phyloP scores from a whole-genome alignment of 805 yeast genomes.

The Peterozyma toletana region DNA sequence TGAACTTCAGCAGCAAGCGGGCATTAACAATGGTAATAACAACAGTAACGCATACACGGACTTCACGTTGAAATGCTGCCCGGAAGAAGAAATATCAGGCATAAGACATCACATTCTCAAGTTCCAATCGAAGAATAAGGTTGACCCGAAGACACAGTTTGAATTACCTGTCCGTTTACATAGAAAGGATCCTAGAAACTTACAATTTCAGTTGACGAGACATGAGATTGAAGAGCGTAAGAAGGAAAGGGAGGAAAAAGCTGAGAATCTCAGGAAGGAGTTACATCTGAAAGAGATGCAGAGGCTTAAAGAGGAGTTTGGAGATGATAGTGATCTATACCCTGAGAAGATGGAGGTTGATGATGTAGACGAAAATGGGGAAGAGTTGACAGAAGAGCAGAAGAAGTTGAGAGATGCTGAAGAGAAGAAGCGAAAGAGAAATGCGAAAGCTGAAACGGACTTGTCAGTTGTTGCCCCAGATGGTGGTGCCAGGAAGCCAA shows the following conservation, averaged over 20 bases:
- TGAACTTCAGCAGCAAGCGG: no score
- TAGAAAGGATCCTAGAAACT: slow-evolving; percentile 86
- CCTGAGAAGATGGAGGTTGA: slow-evolving; percentile 16
- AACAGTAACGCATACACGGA: slow-evolving; percentile 18
- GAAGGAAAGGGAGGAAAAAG: slow-evolving; percentile 35
- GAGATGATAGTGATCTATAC: slow-evolving; percentile 11
- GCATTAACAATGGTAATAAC: no score
- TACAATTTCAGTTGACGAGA: slow-evolving; percentile 79
- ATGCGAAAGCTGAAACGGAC: slow-evolving; percentile 27
- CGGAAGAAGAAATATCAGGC: slow-evolving; percentile 63
- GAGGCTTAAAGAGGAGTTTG: slow-evolving; percentile 5
- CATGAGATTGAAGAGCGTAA: slow-evolving; percentile 66
- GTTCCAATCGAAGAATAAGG: slow-evolving; percentile 65
- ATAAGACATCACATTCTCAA: slow-evolving; percentile 74
- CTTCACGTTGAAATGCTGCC: slow-evolving; percentile 65
- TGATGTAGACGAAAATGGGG: slow-evolving; percentile 16
- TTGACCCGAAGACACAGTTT: slow-evolving; percentile 68
- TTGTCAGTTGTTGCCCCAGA: slow-evolving; percentile 83
- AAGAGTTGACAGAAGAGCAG: slow-evolving; percentile 15
- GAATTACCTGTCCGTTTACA: slow-evolving; percentile 81
- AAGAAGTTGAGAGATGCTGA: slow-evolving; percentile 11
- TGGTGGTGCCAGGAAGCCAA: slow-evolving; percentile 74
- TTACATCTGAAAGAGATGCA: slow-evolving; percentile 13
- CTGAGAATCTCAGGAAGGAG: slow-evolving; percentile 25
- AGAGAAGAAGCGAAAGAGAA: slow-evolving; percentile 24